Evolutionary conservation across 345 rosid genomes (phyloP).

Genomic region (Leavenworthia alabamica): DNA sequence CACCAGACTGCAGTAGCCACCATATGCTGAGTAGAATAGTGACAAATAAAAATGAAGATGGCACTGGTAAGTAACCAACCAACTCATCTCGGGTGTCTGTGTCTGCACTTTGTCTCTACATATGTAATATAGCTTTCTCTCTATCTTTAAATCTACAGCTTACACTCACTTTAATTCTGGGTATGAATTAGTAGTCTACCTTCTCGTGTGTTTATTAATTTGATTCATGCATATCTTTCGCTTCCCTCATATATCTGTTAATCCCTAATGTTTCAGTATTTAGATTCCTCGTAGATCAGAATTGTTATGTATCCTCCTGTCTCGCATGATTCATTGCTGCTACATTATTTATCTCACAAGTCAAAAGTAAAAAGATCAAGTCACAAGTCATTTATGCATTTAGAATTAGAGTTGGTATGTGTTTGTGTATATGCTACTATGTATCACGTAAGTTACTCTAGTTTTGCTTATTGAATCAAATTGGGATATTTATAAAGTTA

Average conservation of each 20-base stretch:
- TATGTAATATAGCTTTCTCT: conserved; percentile 4
- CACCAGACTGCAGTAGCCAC: background rate
- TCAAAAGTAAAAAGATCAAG: too few relatives aligned
- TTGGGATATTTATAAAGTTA: too few relatives aligned
- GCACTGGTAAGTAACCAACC: conserved; percentile 23
- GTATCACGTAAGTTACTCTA: too few relatives aligned
- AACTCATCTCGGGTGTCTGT: conserved; percentile 16
- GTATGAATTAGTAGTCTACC: conserved; percentile 3
- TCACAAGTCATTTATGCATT: too few relatives aligned
- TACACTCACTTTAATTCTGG: too few relatives aligned
- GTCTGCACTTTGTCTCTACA: background rate
- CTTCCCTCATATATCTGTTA: background rate
- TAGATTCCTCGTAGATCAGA: background rate
- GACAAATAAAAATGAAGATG: conserved; percentile 10
- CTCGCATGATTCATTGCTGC: too few relatives aligned
- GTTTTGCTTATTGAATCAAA: too few relatives aligned
- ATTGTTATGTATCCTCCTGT: too few relatives aligned
- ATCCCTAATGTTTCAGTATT: too few relatives aligned
- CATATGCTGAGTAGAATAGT: conserved; percentile 20
- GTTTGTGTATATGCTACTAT: too few relatives aligned
- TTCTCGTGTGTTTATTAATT: conserved; percentile 5
- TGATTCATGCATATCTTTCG: background rate
- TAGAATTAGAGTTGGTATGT: too few relatives aligned
- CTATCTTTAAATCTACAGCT: background rate
- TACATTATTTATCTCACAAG: too few relatives aligned